Conservation (phyloP, 352 stramenopile species). For the Pythium brassicae region DNA sequence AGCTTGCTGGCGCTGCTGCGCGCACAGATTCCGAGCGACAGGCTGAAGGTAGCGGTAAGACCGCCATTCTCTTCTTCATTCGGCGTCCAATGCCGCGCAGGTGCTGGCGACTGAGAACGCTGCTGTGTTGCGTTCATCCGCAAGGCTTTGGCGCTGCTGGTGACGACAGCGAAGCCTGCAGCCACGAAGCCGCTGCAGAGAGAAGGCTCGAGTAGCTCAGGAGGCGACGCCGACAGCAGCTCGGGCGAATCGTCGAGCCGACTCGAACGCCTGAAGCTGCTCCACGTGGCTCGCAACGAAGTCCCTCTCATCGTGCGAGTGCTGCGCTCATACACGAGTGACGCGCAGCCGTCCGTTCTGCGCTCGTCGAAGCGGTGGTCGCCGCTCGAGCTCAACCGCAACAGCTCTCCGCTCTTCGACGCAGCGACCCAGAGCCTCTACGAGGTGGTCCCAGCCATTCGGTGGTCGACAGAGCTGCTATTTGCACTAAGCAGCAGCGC, state of each 20-base stretch:
- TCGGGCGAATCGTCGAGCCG: no score
- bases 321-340: not conserved
- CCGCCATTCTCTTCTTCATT: not conserved
- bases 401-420: not conserved
- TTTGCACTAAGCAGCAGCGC: conserved; percentile 13
- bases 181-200: not conserved
- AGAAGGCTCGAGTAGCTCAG: not conserved
- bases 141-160: conserved; percentile 1
- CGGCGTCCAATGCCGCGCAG: no score
- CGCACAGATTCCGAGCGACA: conserved; percentile 6
- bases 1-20: conserved; percentile 12
- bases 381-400: not conserved
- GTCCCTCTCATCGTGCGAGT: not conserved
- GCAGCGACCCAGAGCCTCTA: not conserved
- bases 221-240: no score
- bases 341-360: not conserved
- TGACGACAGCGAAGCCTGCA: not conserved
- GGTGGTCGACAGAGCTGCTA: conserved; percentile 20
- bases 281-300: not conserved
- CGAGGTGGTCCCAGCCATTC: conserved; percentile 15
- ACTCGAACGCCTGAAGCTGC: not conserved
- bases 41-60: conserved; percentile 19
- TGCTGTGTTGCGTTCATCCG: not conserved
- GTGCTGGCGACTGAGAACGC: no score
- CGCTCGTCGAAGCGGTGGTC: not conserved